A percentile compares a stretch with the other conserved stretches of the same genome.
Conservation (phyloP, 2,329 filamentous ascomycete genomes). For the Tolypocladium endophyticum region DNA sequence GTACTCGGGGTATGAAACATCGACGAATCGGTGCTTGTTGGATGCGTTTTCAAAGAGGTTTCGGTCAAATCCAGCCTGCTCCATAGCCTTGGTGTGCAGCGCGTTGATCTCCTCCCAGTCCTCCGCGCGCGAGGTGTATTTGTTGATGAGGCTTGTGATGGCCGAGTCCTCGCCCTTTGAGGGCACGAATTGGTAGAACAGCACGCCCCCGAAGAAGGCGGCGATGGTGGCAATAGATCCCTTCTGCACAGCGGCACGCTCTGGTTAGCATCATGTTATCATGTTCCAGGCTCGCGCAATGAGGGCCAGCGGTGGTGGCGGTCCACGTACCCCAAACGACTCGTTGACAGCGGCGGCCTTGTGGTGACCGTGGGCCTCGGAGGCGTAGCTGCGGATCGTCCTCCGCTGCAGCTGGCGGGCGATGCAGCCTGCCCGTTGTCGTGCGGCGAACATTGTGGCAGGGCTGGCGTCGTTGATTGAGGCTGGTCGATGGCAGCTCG, state of each 20-base stretch:
- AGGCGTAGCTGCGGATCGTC: constrained; percentile 40
- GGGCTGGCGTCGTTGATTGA: constrained; percentile 21
- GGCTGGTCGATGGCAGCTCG: constrained; percentile 13
- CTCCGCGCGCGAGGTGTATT: constrained; percentile 35
- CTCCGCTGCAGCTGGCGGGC: constrained; percentile 26
- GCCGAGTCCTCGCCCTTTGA: constrained; percentile 38
- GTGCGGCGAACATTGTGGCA: constrained; percentile 29
- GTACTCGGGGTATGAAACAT: constrained; percentile 49
- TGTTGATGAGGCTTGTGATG: constrained; percentile 34
- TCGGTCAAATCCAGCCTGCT: constrained; percentile 48
- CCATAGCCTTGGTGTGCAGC: constrained; percentile 37
- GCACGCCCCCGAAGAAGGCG: constrained; percentile 30
- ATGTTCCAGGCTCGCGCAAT: neutral
- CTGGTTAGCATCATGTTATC: neutral
- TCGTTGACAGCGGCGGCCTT: constrained; percentile 39
- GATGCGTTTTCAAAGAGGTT: constrained; percentile 39
- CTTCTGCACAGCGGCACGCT: constrained; percentile 22
- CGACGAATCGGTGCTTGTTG: constrained; percentile 33
- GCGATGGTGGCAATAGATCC: constrained; percentile 37
- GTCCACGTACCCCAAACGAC: constrained; percentile 42
- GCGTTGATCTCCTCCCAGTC: constrained; percentile 42
- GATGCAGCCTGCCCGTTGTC: constrained; percentile 31
- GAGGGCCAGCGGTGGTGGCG: neutral
- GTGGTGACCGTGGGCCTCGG: constrained; percentile 38
- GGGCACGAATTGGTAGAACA: constrained; percentile 39